Base-by-base conservation (phyloP, 176 grass and related monocot species). In the Oryza longistaminata region DNA sequence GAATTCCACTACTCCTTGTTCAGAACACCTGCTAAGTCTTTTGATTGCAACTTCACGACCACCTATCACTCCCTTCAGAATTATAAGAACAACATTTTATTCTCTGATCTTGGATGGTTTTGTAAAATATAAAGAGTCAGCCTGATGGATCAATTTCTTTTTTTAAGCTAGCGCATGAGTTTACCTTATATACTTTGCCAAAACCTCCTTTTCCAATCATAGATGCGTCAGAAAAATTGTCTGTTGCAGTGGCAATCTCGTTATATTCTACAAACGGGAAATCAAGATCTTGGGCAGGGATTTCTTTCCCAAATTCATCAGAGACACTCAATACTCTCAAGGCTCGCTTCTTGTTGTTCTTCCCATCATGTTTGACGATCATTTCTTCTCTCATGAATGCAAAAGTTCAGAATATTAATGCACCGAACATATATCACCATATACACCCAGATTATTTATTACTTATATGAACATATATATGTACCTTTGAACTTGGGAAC, bases 121-220 rank as follows among this genome's bases (percentile, higher is more conserved):
- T 3, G 7, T 31, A 39, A 39, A 66, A 79, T 44, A 78, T 65
- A 37, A 37, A 78, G 3, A 10, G 61, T 40, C 10, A 22, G 60
- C 22, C 7, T 15, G 6, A 9, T 12, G 34, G 33, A 40, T 0
- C 17, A 0, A 7, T 42, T 8, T 42, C 0, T 8, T 42, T 35
- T 37, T 6, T 37, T 37, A 37, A 37, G 35, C 39, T 42, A 42
- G 6, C 1, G 33, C 24, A 45, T 0, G 33, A 45, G 5, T 0
- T 62, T 87, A 92, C 90, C 84, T 92, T 89, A 6, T 87, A 92
- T 48, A 92, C 87, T 43, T 86, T 86, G 14, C 79, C 80, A 9
- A 92, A 92, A 46, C 84, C 83, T 68, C 83, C 90, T 55, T 92
- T 33, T 37, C 90, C 87, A 46, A 87, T 75, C 74, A 81, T 68